Base-by-base conservation (phyloP, 345 rosid genomes). In the Cardamine resedifolia region DNA sequence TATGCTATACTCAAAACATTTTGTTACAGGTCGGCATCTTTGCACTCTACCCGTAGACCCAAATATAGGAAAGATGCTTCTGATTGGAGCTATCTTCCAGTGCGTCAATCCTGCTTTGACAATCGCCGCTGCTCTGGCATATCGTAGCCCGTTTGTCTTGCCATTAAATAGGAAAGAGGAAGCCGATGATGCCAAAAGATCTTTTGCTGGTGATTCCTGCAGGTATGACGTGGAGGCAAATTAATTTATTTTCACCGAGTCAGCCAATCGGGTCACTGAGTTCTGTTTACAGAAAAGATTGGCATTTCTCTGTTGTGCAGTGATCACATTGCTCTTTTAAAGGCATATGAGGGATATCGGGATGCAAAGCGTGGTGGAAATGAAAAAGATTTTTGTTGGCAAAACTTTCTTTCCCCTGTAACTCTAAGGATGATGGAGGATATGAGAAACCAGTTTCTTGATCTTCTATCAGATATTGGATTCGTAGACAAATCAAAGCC, bases 51-150 rank as follows among this genome's bases (percentile, higher is more conserved):
- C 96, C 6, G 73, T 91, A 73, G 97, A 91, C 69, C 97, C 98
- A 58, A 94, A 87, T 73, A 88, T 94, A 11, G 98, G 98, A 71
- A 94, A 94, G 80, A 88, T 94, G 96, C 98, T 94, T 84, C 84
- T 91, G 47, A 91, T 91, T 77, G 98, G 97, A 43, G 91, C 93
- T 71, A 77, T 94, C 72, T 94, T 91, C 76, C 96, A 91, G 71
- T 94, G 97, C 83, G 85, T 94, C 58, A 83, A 85, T 82, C 98
- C 98, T 52, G 96, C 97, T 64, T 81, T 91, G 79, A 94, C 97
- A 80, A 94, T 94, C 66, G 97, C 97, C 0, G 84, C 98, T 80
- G 96, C 96, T 78, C 85, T 94, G 59, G 95, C 96, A 3, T 79
- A 94, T 79, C 97, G 96, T 43, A 79, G 88, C 73, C 98, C 98